Conservation (phyloP, 805 yeast species). For the Candida morakotiae region DNA sequence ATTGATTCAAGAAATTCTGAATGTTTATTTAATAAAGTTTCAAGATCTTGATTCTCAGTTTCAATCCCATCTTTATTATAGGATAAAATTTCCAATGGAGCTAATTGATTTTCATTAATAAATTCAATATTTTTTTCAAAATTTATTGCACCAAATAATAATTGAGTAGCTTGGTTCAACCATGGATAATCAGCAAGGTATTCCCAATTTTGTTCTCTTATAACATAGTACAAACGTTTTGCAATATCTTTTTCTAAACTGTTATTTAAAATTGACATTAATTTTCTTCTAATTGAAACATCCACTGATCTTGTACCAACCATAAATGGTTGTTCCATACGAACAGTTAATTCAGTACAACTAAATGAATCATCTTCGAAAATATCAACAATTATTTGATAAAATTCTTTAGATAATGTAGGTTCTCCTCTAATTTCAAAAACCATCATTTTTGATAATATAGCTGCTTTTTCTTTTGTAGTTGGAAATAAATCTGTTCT, state of each 20-base stretch:
- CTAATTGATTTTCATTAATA: constrained; percentile 47
- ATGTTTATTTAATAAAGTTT: constrained; percentile 22
- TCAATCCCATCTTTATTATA: constrained; percentile 21
- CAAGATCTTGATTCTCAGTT: constrained; percentile 14
- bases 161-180: constrained; percentile 89
- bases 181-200: constrained; percentile 88
- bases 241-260: constrained; percentile 75
- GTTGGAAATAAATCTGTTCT: constrained; percentile 86
- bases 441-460: constrained; percentile 87
- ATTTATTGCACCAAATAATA: constrained; percentile 76
- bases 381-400: constrained; percentile 80
- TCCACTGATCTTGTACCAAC: constrained; percentile 88
- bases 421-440: constrained; percentile 87
- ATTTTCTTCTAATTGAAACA: constrained; percentile 64
- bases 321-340: constrained; percentile 95
- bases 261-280: constrained; percentile 74
- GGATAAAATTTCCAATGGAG: constrained; percentile 46
- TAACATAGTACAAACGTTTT: constrained; percentile 77
- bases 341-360: constrained; percentile 82
- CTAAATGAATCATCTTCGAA: constrained; percentile 76
- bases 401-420: constrained; percentile 70
- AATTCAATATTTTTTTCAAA: constrained; percentile 44
- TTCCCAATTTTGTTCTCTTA: constrained; percentile 98
- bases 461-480: constrained; percentile 92
- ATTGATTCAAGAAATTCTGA: constrained; percentile 25